Percentiles rank a stretch among this genome's conserved stretches.
Evolutionary conservation across 345 rosid genomes (phyloP).

Genomic region (Dipteronia dyeriana): DNA sequence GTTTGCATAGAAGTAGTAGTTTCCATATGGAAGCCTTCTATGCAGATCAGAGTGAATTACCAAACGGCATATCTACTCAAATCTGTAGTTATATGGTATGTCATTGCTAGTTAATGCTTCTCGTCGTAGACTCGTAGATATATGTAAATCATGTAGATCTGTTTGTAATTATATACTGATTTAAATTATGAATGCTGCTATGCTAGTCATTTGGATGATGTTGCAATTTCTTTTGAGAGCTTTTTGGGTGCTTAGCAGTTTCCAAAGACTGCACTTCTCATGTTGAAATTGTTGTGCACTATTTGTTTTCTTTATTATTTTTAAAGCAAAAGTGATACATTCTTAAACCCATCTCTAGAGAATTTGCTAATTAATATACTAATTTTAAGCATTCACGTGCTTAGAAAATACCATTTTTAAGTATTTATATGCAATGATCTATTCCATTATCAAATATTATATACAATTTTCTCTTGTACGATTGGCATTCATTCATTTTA

Average conservation of each 20-base stretch:
- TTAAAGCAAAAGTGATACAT: not conserved
- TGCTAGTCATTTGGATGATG: not conserved
- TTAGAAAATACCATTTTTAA: not conserved
- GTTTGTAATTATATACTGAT: not conserved
- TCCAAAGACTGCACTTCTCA: not conserved
- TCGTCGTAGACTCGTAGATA: not conserved
- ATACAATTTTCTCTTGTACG: not conserved
- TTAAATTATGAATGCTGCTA: not conserved
- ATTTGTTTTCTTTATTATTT: not conserved
- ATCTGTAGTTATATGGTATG: conserved; percentile 59
- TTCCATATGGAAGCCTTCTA: conserved; percentile 66
- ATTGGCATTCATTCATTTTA: not conserved
- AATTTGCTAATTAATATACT: not conserved
- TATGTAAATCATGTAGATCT: not conserved
- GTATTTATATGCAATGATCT: not conserved
- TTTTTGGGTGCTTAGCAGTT: conserved; percentile 3
- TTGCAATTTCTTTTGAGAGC: not conserved
- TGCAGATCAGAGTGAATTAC: conserved; percentile 49
- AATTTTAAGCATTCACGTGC: too few relatives aligned
- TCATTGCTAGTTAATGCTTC: not conserved
- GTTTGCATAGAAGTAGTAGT: conserved; percentile 46
- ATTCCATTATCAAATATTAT: not conserved
- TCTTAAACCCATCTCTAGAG: not conserved
- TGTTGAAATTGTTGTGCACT: not conserved
- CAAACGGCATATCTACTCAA: conserved; percentile 40